Percentiles rank a stretch among this genome's conserved stretches.
Evolutionary conservation across 805 yeast genomes (phyloP).

Genomic region (Teunomyces tritomae): DNA sequence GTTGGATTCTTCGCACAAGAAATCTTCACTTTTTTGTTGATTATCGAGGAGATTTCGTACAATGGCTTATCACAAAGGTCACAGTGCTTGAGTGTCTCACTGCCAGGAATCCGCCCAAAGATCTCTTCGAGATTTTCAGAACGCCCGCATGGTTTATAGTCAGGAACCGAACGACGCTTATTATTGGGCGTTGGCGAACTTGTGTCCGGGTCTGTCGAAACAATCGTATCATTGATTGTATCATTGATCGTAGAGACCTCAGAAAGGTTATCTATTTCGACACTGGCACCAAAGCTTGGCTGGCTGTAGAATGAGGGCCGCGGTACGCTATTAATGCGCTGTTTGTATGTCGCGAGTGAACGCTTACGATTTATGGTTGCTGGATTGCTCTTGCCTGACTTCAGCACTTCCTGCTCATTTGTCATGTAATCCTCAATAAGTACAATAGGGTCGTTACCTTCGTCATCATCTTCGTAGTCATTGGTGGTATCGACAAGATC

Average conservation of each 20-base stretch:
- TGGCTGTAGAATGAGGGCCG: background rate
- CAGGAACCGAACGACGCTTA: background rate
- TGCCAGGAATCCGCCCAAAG: constrained; percentile 38
- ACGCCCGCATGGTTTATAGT: background rate
- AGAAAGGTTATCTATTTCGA: constrained; percentile 8
- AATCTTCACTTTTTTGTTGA: constrained; percentile 18
- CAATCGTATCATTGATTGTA: constrained; percentile 5
- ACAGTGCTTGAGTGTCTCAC: constrained; percentile 47
- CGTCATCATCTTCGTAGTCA: constrained; percentile 15
- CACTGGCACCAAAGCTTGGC: background rate
- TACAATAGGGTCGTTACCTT: constrained; percentile 41
- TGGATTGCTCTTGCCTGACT: background rate
- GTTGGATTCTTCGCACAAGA: background rate
- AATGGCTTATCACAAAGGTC: constrained; percentile 69
- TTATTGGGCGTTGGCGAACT: background rate
- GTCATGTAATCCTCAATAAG: constrained; percentile 57
- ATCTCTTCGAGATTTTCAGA: constrained; percentile 34
- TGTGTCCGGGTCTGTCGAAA: background rate
- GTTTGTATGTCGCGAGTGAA: constrained; percentile 40
- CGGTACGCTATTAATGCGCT: constrained; percentile 7
- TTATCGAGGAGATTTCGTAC: constrained; percentile 54
- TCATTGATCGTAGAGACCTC: constrained; percentile 8
- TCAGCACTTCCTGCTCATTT: background rate
- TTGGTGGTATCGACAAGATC: constrained; percentile 10
- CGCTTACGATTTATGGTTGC: constrained; percentile 20